These are phyloP conservation scores for Neofusicoccum umdonicola DNA, from an alignment of 2,329 filamentous ascomycete species.

Conservation along the genomic window DNA sequence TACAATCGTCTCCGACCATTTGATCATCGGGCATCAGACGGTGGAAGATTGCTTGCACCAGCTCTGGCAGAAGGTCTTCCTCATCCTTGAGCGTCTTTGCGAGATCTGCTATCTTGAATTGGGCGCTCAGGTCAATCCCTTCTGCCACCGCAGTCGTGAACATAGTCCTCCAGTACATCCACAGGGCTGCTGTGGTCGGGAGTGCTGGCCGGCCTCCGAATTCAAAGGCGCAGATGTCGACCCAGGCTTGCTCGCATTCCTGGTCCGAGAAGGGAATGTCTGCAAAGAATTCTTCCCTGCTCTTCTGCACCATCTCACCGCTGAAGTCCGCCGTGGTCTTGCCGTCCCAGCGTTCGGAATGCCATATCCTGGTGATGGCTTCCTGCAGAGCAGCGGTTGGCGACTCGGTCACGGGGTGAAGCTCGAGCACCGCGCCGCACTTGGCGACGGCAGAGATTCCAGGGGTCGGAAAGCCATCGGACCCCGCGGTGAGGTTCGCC, in stretches of 20 bases:
- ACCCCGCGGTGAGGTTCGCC: constrained; percentile 36
- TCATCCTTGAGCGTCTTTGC: constrained; percentile 33
- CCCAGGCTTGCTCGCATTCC: constrained; percentile 53
- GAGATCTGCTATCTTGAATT: constrained; percentile 37
- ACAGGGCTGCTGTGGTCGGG: constrained; percentile 48
- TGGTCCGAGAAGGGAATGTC: constrained; percentile 53
- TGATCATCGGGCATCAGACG: constrained; percentile 31
- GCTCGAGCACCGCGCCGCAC: constrained; percentile 45
- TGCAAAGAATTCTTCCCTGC: constrained; percentile 43
- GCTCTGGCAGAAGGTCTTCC: constrained; percentile 33
- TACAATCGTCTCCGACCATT: constrained; percentile 24
- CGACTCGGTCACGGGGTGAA: constrained; percentile 34
- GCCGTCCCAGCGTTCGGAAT: constrained; percentile 22
- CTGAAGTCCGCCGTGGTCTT: constrained; percentile 30
- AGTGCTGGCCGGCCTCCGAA: constrained; percentile 39
- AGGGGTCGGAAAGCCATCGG: constrained; percentile 26
- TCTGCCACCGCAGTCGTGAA: constrained; percentile 42
- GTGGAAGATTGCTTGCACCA: constrained; percentile 39
- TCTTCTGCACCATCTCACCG: constrained; percentile 20
- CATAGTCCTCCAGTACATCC: constrained; percentile 50
- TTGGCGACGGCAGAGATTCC: constrained; percentile 44
- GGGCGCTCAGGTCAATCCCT: constrained; percentile 38
- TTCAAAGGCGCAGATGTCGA: constrained; percentile 54
- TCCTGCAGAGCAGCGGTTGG: constrained; percentile 37
- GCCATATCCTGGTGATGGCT: constrained; percentile 24